Percentiles rank a stretch among this genome's conserved stretches.
Conservation (phyloP, 768 basidiomycete genomes). For the Crassisporium funariophilum region DNA sequence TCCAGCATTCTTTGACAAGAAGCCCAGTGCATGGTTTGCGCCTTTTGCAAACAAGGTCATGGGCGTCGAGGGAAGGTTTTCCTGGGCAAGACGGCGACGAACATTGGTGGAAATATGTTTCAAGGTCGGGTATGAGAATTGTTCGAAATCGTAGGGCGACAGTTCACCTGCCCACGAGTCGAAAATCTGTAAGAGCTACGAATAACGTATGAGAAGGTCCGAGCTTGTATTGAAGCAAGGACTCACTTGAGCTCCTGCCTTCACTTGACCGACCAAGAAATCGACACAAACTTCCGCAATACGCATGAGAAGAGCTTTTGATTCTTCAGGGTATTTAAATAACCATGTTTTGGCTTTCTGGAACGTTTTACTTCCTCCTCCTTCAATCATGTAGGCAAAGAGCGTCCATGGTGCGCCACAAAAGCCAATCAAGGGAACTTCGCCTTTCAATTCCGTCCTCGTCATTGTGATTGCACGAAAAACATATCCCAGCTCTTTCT, state of each 20-base stretch:
- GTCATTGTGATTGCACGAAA: constrained; percentile 91
- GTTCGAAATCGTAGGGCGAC: constrained; percentile 81
- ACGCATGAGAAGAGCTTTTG: constrained; percentile 70
- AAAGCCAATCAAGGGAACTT: constrained; percentile 96
- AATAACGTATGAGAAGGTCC: background rate
- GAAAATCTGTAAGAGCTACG: constrained; percentile 91
- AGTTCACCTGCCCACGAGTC: constrained; percentile 97
- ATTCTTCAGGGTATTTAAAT: constrained; percentile 86
- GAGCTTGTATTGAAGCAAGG: background rate
- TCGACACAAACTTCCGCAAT: constrained; percentile 92
- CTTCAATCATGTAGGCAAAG: constrained; percentile 98
- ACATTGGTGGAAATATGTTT: constrained; percentile 73
- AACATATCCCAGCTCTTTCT: constrained; percentile 86
- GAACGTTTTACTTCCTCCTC: constrained; percentile 88
- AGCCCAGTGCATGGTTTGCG: constrained; percentile 70
- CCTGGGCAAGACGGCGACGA: constrained; percentile 53
- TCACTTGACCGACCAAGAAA: constrained; percentile 89
- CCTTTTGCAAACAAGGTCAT: constrained; percentile 97
- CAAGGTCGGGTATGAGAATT: constrained; percentile 83
- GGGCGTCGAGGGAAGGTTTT: constrained; percentile 61
- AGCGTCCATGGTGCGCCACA: constrained; percentile 98
- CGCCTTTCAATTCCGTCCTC: constrained; percentile 75
- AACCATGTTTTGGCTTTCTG: constrained; percentile 94
- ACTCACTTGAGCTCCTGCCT: constrained; percentile 92
- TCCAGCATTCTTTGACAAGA: constrained; percentile 61